phyloP scores from a whole-genome alignment of 2,329 filamentous ascomycete genomes.

The Pseudogymnoascus sp. region DNA sequence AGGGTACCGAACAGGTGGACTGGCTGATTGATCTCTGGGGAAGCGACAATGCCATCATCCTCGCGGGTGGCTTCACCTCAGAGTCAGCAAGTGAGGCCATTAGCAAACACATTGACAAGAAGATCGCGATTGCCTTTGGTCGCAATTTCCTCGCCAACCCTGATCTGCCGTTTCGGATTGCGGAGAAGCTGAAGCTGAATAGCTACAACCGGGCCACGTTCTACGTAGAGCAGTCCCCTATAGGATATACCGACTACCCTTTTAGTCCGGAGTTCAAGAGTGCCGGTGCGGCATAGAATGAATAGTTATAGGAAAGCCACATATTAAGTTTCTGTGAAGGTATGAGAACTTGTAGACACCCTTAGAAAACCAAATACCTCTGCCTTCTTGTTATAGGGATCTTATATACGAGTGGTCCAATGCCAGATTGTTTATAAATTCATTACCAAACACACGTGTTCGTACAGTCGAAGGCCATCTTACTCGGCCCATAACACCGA shows the following conservation, averaged over 20 bases:
- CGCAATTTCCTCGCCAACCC: slow-evolving; percentile 43
- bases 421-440: not conserved
- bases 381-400: not conserved
- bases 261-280: slow-evolving; percentile 10
- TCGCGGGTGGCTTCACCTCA: slow-evolving; percentile 41
- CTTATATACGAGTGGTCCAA: not conserved
- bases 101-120: slow-evolving; percentile 34
- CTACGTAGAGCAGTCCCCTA: slow-evolving; percentile 27
- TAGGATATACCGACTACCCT: slow-evolving; percentile 10
- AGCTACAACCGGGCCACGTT: slow-evolving; percentile 41
- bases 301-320: not conserved
- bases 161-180: slow-evolving; percentile 40
- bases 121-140: slow-evolving; percentile 42
- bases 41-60: slow-evolving; percentile 38
- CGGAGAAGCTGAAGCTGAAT: slow-evolving; percentile 37
- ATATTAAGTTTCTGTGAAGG: not conserved
- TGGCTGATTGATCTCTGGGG: slow-evolving; percentile 41
- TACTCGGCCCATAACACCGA: not conserved
- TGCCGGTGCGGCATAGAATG: not conserved
- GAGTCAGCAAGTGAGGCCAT: slow-evolving; percentile 18
- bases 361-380: not conserved
- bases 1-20: slow-evolving; percentile 34
- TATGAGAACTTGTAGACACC: not conserved
- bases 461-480: not conserved
- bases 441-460: not conserved